Conservation (phyloP, 2,329 filamentous ascomycete species). For the Rutstroemia sp. region DNA sequence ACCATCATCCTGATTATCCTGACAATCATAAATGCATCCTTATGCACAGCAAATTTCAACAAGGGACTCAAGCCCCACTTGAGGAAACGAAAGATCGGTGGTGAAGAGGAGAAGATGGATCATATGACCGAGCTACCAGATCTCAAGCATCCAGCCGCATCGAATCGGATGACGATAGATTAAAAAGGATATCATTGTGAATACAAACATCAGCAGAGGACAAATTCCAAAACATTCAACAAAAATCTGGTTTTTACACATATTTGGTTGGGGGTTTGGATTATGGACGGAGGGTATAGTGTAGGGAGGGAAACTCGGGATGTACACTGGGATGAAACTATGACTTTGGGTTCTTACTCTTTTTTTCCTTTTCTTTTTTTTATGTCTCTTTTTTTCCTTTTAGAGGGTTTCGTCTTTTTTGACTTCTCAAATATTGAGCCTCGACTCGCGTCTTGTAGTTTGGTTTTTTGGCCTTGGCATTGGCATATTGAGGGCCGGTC, state of each 20-base stretch:
- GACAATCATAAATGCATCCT: constrained; percentile 78
- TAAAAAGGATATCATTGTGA: constrained; percentile 16
- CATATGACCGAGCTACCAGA: constrained; percentile 41
- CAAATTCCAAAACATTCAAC: background rate
- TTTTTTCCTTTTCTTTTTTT: background rate
- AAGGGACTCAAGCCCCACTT: constrained; percentile 85
- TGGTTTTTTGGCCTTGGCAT: background rate
- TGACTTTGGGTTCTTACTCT: background rate
- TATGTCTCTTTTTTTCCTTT: background rate
- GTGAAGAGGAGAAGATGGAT: constrained; percentile 42
- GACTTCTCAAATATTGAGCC: background rate
- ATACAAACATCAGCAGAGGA: background rate
- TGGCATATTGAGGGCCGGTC: background rate
- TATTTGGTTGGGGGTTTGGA: background rate
- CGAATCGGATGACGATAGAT: constrained; percentile 43
- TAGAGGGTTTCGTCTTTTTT: background rate
- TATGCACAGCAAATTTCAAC: constrained; percentile 87
- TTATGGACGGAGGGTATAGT: background rate
- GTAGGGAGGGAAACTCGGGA: background rate
- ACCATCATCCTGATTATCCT: constrained; percentile 82
- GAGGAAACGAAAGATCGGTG: constrained; percentile 45
- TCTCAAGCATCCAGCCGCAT: constrained; percentile 32
- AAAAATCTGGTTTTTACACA: background rate
- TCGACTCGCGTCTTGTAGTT: background rate
- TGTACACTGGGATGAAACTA: background rate